phyloP scores from a whole-genome alignment of 2,329 filamentous ascomycete species.

The Fusarium pininemorale region DNA sequence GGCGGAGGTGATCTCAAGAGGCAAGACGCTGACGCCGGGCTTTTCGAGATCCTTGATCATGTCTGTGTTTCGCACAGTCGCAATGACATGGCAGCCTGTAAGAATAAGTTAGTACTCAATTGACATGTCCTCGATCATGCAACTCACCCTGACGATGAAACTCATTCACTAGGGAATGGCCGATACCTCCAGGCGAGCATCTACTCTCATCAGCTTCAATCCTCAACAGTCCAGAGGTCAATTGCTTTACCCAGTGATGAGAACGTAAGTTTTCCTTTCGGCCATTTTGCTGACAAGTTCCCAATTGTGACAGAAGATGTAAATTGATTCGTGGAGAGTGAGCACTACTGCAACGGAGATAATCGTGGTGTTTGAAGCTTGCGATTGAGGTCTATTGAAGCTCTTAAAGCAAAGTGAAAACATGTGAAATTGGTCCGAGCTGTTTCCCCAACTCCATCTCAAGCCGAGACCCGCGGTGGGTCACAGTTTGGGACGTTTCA shows the following conservation, averaged over 20 bases:
- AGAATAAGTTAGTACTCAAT: neutral
- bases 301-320: neutral
- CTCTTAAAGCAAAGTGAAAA: neutral
- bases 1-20: slow-evolving; percentile 63
- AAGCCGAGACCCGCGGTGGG: neutral
- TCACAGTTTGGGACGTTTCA: neutral
- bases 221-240: neutral
- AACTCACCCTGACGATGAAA: slow-evolving; percentile 60
- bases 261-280: slow-evolving; percentile 45
- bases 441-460: neutral
- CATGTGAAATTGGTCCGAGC: neutral
- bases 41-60: slow-evolving; percentile 57
- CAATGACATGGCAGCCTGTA: slow-evolving; percentile 60
- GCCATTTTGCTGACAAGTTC: slow-evolving; percentile 24
- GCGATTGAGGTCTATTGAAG: neutral
- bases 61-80: slow-evolving; percentile 61
- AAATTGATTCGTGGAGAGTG: neutral
- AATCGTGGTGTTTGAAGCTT: neutral
- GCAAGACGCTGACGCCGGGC: slow-evolving; percentile 59
- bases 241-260: slow-evolving; percentile 19
- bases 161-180: slow-evolving; percentile 61
- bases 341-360: neutral
- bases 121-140: accelerated
- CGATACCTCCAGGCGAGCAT: slow-evolving; percentile 68
- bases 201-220: slow-evolving; percentile 45